A percentile compares a stretch with the other conserved stretches of the same genome.
These are phyloP conservation scores for Turnera subulata DNA, from an alignment of 345 rosid species.

Conservation along the genomic window DNA sequence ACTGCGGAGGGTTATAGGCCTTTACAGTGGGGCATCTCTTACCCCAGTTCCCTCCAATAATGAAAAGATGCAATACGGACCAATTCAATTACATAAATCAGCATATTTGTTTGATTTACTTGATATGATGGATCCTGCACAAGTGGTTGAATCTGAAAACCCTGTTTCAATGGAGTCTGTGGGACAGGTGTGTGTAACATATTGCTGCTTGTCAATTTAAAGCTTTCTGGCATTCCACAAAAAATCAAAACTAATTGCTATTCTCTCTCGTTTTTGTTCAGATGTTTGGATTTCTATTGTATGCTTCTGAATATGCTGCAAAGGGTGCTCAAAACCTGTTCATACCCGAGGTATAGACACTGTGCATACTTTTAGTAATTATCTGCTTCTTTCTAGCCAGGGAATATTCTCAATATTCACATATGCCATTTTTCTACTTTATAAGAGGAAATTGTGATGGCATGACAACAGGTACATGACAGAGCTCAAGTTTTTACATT, in stretches of 20 bases:
- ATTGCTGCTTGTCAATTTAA: constrained; percentile 2
- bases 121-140: constrained; percentile 33
- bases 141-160: constrained; percentile 42
- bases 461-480: constrained; percentile 67
- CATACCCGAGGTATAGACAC: constrained; percentile 56
- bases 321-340: constrained; percentile 43
- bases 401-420: too few species aligned
- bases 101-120: constrained; percentile 50
- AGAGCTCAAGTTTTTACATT: constrained; percentile 78
- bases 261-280: constrained; percentile 21
- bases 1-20: constrained; percentile 53
- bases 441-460: too few species aligned
- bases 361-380: not conserved
- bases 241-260: constrained; percentile 11
- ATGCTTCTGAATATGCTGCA: constrained; percentile 49
- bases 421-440: too few species aligned
- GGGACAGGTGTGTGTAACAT: constrained; percentile 52
- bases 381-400: constrained; percentile 2
- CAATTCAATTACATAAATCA: constrained; percentile 53
- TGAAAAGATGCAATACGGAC: constrained; percentile 54
- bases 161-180: constrained; percentile 79
- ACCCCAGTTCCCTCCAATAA: constrained; percentile 46
- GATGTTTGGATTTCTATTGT: constrained; percentile 85
- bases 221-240: not conserved
- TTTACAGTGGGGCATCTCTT: constrained; percentile 38